Evolutionary conservation across 371 early-diverging fungal genomes (phyloP).

Genomic region (Rhizopus sp.): DNA sequence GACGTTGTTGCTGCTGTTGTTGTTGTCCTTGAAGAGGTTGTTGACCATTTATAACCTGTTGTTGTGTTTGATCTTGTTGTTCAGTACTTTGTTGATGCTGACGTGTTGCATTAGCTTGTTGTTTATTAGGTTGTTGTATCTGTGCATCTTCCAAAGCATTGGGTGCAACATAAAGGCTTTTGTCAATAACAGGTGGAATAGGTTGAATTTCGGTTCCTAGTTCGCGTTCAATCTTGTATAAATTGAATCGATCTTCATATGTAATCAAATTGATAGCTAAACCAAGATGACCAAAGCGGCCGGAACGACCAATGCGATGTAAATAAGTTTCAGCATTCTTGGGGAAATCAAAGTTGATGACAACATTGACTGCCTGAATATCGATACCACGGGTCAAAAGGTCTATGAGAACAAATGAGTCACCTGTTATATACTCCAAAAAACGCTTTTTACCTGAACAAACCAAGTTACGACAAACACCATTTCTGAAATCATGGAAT

Average conservation of each 20-base stretch:
- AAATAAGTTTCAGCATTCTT: slow-evolving; percentile 98
- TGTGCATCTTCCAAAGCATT: slow-evolving; percentile 57
- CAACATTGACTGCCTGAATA: slow-evolving; percentile 98
- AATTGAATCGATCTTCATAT: slow-evolving; percentile 92
- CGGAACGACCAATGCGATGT: slow-evolving; percentile 97
- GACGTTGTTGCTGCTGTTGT: slow-evolving; percentile 2
- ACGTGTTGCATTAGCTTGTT: slow-evolving; percentile 49
- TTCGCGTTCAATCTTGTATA: slow-evolving; percentile 96
- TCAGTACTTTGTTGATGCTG: slow-evolving; percentile 48
- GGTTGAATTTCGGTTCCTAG: slow-evolving; percentile 95
- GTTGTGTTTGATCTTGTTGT: slow-evolving; percentile 22
- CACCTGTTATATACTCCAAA: not conserved
- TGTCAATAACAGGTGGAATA: slow-evolving; percentile 94
- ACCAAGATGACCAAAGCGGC: slow-evolving; percentile 97
- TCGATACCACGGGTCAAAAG: slow-evolving; percentile 98
- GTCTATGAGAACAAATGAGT: slow-evolving; percentile 49
- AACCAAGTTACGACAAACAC: slow-evolving; percentile 93
- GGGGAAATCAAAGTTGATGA: slow-evolving; percentile 99
- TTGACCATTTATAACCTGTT: not conserved
- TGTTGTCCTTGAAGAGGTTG: slow-evolving; percentile 2
- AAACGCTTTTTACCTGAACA: slow-evolving; percentile 65
- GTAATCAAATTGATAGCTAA: slow-evolving; percentile 97
- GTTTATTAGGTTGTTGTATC: slow-evolving; percentile 45
- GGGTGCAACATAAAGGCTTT: slow-evolving; percentile 80
- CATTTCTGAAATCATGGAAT: slow-evolving; percentile 97